phyloP scores from a whole-genome alignment of 176 grass and related monocot genomes.

The Aegilops umbellulata region DNA sequence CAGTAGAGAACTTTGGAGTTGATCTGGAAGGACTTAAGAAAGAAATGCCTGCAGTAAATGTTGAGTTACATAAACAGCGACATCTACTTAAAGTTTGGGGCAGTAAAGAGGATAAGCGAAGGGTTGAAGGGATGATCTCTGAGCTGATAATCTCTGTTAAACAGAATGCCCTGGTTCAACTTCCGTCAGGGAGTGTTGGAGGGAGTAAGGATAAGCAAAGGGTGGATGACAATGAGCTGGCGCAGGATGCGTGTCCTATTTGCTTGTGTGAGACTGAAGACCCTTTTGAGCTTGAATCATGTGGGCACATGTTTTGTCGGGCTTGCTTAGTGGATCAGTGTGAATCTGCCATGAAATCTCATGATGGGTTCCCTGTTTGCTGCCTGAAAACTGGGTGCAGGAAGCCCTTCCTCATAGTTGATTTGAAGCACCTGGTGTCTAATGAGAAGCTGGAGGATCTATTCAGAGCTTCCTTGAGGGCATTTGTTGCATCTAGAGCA shows the following conservation, averaged over 20 bases:
- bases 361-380: slow-evolving; percentile 66
- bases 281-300: slow-evolving; percentile 74
- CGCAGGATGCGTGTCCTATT: slow-evolving; percentile 48
- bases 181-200: slow-evolving; percentile 18
- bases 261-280: slow-evolving; percentile 80
- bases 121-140: slow-evolving; percentile 55
- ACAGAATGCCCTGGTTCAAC: slow-evolving; percentile 22
- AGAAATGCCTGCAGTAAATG: slow-evolving; percentile 38
- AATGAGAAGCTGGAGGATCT: slow-evolving; percentile 59
- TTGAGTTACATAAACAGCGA: slow-evolving; percentile 47
- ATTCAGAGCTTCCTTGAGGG: slow-evolving; percentile 60
- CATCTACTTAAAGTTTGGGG: slow-evolving; percentile 70
- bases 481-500: slow-evolving; percentile 53
- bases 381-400: slow-evolving; percentile 63
- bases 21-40: slow-evolving; percentile 66
- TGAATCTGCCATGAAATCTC: slow-evolving; percentile 60
- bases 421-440: slow-evolving; percentile 57
- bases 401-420: slow-evolving; percentile 50
- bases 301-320: slow-evolving; percentile 65
- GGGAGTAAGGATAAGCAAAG: not conserved
- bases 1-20: slow-evolving; percentile 58
- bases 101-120: slow-evolving; percentile 53
- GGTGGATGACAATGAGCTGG: not conserved
- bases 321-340: slow-evolving; percentile 76
- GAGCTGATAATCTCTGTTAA: slow-evolving; percentile 44